Evolutionary conservation across 495 filamentous ascomycete genomes (phyloP).

Genomic region (Neurospora terricola): DNA sequence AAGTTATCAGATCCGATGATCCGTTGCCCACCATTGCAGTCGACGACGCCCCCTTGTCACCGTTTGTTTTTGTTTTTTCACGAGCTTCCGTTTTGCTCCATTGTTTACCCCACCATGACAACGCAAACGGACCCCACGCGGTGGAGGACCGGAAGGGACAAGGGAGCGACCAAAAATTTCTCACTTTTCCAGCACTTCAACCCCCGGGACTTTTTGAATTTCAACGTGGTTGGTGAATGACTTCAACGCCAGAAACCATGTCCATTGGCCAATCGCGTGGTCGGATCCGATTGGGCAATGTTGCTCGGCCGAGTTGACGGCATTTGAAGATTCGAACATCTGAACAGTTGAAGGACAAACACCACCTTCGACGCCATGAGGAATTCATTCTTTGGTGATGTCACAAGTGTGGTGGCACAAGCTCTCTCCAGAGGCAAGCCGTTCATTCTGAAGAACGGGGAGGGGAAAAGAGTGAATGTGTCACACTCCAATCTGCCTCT

Average conservation of each 20-base stretch:
- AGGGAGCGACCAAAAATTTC: neutral
- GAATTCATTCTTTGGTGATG: neutral
- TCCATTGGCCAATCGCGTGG: neutral
- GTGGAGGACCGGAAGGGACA: neutral
- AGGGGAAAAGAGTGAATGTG: neutral
- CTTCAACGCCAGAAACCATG: neutral
- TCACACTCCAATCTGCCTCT: neutral
- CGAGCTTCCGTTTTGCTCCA: neutral
- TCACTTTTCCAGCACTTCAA: neutral
- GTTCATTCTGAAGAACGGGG: neutral
- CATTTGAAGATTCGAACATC: neutral
- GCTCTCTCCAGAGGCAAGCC: neutral
- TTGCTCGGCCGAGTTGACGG: neutral
- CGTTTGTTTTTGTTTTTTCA: neutral
- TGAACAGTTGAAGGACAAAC: neutral
- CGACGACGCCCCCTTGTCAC: neutral
- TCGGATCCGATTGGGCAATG: neutral
- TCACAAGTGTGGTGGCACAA: neutral
- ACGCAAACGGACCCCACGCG: neutral
- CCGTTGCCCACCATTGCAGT: neutral
- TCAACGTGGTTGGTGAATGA: neutral
- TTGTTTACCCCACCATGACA: neutral
- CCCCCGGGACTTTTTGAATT: neutral
- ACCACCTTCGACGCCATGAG: neutral
- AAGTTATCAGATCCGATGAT: slow-evolving; percentile 13